Conservation (phyloP, 495 filamentous ascomycete species). For the Penicillium longicatenatum region DNA sequence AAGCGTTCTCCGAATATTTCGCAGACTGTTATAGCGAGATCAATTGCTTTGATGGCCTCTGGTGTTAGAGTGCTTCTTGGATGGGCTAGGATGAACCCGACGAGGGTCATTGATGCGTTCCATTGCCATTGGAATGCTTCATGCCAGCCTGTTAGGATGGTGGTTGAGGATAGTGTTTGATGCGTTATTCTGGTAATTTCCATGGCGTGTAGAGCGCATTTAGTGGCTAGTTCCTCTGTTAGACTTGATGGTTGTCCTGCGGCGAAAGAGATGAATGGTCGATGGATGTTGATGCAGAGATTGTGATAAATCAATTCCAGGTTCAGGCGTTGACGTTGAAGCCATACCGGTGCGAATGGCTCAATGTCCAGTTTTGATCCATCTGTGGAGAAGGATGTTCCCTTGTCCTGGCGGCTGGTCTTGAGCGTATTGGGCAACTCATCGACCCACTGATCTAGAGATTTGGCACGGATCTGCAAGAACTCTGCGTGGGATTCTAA, state of each 20-base stretch:
- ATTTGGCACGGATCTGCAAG: constrained; percentile 26
- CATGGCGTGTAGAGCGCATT: constrained; percentile 50
- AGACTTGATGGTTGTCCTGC: constrained; percentile 14
- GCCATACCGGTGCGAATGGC: constrained; percentile 38
- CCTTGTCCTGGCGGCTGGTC: constrained; percentile 32
- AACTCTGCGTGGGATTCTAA: constrained; percentile 29
- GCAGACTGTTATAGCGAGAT: constrained; percentile 43
- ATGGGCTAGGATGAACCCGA: constrained; percentile 51
- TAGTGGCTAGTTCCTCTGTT: constrained; percentile 33
- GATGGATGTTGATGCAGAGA: constrained; percentile 43
- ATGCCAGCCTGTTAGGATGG: constrained; percentile 50
- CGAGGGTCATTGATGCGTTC: constrained; percentile 51
- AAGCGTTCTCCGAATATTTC: constrained; percentile 49
- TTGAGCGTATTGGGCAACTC: constrained; percentile 44
- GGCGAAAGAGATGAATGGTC: constrained; percentile 51
- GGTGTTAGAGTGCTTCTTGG: constrained; percentile 29
- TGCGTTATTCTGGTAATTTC: constrained; percentile 51
- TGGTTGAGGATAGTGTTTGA: constrained; percentile 47
- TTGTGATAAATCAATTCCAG: constrained; percentile 56
- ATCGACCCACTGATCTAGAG: constrained; percentile 29
- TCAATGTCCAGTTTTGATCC: constrained; percentile 38
- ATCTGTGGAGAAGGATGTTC: constrained; percentile 47
- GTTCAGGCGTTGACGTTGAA: constrained; percentile 52
- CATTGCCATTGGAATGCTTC: constrained; percentile 55
- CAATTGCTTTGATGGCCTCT: constrained; percentile 39